Conservation (phyloP, 2,329 filamentous ascomycete genomes). For the Paecilomyces sp. region DNA sequence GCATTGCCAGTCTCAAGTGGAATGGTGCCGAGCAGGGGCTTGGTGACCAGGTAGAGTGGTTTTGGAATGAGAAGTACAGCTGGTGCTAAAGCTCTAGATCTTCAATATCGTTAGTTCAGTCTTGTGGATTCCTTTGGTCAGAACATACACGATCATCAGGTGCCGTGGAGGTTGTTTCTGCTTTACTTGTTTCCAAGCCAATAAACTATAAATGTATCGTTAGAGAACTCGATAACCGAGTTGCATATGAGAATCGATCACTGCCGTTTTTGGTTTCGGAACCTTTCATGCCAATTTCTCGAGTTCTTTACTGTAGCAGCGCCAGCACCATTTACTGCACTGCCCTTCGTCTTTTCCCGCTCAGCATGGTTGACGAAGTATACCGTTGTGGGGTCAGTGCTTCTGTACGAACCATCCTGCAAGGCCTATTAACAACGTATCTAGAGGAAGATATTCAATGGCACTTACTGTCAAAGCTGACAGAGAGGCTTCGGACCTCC, state of each 20-base stretch:
- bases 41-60: slow-evolving; percentile 37
- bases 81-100: slow-evolving; percentile 34
- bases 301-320: slow-evolving; percentile 24
- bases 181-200: neutral
- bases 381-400: slow-evolving; percentile 28
- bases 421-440: neutral
- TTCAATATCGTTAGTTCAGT: neutral
- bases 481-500: slow-evolving; percentile 28
- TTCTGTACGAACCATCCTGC: slow-evolving; percentile 25
- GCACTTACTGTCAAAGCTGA: slow-evolving; percentile 25
- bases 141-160: neutral
- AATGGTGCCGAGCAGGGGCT: slow-evolving; percentile 31
- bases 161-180: neutral
- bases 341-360: slow-evolving; percentile 20
- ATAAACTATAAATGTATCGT: neutral
- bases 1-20: slow-evolving; percentile 42
- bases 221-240: neutral
- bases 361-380: slow-evolving; percentile 26
- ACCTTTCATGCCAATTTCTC: slow-evolving; percentile 38
- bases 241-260: slow-evolving; percentile 8
- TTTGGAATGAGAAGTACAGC: slow-evolving; percentile 42
- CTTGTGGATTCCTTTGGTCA: neutral
- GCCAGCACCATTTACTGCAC: slow-evolving; percentile 14
- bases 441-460: neutral
- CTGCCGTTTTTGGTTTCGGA: slow-evolving; percentile 28